These are phyloP conservation scores for Fusarium oxysporum DNA, from an alignment of 2,329 filamentous ascomycete species.

Conservation along the genomic window DNA sequence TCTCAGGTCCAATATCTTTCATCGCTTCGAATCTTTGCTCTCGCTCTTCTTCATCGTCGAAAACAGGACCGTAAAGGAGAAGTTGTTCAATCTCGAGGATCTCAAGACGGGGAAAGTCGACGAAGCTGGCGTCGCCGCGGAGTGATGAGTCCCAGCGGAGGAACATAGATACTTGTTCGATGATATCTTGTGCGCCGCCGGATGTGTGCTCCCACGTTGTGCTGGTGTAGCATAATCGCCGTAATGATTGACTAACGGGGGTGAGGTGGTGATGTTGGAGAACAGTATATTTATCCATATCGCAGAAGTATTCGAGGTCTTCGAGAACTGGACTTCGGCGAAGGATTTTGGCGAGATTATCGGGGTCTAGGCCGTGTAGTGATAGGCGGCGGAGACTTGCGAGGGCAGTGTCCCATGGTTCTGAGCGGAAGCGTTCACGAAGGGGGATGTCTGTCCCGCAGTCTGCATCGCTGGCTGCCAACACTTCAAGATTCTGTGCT, in stretches of 20 bases:
- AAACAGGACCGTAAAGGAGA: conserved; percentile 44
- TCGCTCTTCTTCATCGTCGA: conserved; percentile 40
- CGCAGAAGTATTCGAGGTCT: conserved; percentile 46
- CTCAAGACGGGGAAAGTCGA: conserved; percentile 43
- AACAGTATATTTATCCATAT: conserved; percentile 46
- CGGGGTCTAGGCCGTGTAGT: conserved; percentile 43
- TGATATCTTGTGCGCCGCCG: conserved; percentile 39
- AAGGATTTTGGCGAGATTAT: conserved; percentile 44
- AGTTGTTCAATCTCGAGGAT: conserved; percentile 45
- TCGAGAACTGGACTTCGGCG: conserved; percentile 41
- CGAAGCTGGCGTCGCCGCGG: conserved; percentile 41
- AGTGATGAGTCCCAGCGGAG: conserved; percentile 43
- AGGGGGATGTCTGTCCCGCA: conserved; percentile 43
- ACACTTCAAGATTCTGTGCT: conserved; percentile 42
- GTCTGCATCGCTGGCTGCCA: conserved; percentile 44
- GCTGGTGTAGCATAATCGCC: conserved; percentile 43
- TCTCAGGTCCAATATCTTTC: conserved; percentile 35
- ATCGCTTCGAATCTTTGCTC: conserved; percentile 28
- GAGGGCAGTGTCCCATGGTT: conserved; percentile 43
- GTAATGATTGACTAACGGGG: conserved; percentile 32
- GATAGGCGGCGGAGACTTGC: conserved; percentile 42
- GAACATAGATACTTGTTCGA: conserved; percentile 41
- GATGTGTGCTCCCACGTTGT: conserved; percentile 44
- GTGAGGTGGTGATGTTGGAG: conserved; percentile 40
- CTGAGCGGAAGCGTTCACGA: conserved; percentile 42